phyloP scores from a whole-genome alignment of 164 flowering plant species.

The Warburgia ugandensis region DNA sequence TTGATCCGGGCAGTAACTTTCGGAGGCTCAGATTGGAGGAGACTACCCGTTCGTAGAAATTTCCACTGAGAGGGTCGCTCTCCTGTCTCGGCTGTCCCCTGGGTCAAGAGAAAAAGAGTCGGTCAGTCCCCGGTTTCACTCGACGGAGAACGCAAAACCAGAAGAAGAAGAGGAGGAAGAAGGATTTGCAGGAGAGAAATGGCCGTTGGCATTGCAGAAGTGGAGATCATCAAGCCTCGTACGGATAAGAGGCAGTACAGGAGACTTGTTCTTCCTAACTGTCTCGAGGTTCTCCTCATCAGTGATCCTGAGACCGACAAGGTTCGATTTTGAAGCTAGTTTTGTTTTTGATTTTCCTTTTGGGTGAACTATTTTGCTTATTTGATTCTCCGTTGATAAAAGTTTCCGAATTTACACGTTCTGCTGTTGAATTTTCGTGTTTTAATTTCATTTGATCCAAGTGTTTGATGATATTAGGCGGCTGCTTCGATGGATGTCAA shows the following conservation, averaged over 20 bases:
- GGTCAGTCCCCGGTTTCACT: no score
- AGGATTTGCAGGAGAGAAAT: constrained; percentile 15
- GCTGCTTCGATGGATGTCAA: constrained; percentile 90
- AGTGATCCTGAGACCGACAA: constrained; percentile 96
- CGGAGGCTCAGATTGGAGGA: no score
- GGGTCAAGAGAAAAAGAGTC: no score
- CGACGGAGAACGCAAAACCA: neutral
- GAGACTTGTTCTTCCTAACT: constrained; percentile 63
- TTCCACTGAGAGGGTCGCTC: no score
- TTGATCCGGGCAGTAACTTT: no score
- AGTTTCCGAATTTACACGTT: no score
- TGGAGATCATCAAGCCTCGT: constrained; percentile 66
- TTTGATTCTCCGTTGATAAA: neutral
- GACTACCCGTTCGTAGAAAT: no score
- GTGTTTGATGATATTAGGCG: neutral
- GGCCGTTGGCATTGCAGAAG: constrained; percentile 40
- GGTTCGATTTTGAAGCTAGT: constrained; percentile 20
- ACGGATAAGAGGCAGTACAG: constrained; percentile 77
- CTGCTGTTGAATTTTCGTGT: neutral
- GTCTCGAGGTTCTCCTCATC: constrained; percentile 78
- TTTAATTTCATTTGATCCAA: neutral
- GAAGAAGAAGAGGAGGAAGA: neutral
- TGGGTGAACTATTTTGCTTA: neutral
- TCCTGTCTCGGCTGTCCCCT: no score
- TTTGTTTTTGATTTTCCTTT: neutral